phyloP scores from a whole-genome alignment of 257 asterid species.

The Nicotiana sylvestris region DNA sequence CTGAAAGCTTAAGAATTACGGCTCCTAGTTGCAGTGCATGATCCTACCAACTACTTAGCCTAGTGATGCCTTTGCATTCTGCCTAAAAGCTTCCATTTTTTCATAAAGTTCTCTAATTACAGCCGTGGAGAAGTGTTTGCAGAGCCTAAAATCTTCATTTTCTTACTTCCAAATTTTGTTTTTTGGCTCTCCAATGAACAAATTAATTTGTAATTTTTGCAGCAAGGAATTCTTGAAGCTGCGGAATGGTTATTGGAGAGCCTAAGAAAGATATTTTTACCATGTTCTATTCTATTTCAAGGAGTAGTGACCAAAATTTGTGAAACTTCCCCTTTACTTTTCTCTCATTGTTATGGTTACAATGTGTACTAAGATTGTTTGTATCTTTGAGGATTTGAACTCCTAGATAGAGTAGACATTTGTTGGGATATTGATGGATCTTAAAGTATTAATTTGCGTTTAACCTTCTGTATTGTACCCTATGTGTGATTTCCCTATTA shows the following conservation, averaged over 20 bases:
- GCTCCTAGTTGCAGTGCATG: background rate
- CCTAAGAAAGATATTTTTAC: background rate
- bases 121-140: background rate
- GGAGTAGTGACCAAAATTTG: background rate
- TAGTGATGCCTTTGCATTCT: background rate
- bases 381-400: background rate
- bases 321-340: background rate
- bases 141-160: background rate
- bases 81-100: background rate
- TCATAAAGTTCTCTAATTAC: background rate
- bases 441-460: background rate
- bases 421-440: background rate
- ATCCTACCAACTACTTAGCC: background rate
- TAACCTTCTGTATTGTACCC: background rate
- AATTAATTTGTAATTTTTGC: background rate
- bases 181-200: background rate
- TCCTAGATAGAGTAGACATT: background rate
- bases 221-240: background rate
- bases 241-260: too few species aligned
- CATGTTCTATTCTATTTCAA: background rate
- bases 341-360: background rate
- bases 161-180: background rate
- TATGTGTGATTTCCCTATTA: background rate
- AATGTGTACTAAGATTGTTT: background rate
- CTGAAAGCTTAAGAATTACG: background rate